These are phyloP conservation scores for Arxiozyma bovina DNA, from an alignment of 1,139 yeast genomes.

Conservation along the genomic window DNA sequence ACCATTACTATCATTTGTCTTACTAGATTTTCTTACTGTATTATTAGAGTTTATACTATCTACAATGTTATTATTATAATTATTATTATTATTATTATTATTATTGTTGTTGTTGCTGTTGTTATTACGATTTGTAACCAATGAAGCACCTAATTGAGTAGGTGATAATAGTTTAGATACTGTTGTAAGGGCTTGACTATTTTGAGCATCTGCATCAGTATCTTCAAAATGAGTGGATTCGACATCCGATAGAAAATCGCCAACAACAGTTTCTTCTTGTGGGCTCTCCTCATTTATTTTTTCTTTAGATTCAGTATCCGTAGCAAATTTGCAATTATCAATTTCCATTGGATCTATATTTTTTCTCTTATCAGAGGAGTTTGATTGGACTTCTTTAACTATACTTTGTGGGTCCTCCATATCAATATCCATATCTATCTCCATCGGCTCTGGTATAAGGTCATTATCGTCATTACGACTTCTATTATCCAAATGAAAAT, in stretches of 20 bases:
- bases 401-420: neutral
- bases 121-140: constrained; percentile 7
- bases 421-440: constrained; percentile 8
- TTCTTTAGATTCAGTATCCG: neutral
- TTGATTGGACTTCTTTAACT: neutral
- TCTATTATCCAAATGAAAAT: constrained; percentile 5
- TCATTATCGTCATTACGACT: neutral
- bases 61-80: too few relatives aligned
- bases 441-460: neutral
- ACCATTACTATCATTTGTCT: too few relatives aligned
- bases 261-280: neutral
- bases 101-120: neutral
- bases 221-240: neutral
- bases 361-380: too few relatives aligned
- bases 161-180: constrained; percentile 5
- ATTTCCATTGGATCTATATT: too few relatives aligned
- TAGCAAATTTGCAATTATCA: too few relatives aligned
- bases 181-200: neutral
- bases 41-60: too few relatives aligned
- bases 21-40: too few relatives aligned
- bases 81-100: neutral
- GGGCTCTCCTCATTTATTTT: neutral
- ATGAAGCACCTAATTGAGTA: constrained; percentile 3
- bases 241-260: constrained; percentile 16
- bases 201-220: neutral